Evolutionary conservation across 2,329 filamentous ascomycete species (phyloP).

Genomic region (Tolypocladium endophyticum): DNA sequence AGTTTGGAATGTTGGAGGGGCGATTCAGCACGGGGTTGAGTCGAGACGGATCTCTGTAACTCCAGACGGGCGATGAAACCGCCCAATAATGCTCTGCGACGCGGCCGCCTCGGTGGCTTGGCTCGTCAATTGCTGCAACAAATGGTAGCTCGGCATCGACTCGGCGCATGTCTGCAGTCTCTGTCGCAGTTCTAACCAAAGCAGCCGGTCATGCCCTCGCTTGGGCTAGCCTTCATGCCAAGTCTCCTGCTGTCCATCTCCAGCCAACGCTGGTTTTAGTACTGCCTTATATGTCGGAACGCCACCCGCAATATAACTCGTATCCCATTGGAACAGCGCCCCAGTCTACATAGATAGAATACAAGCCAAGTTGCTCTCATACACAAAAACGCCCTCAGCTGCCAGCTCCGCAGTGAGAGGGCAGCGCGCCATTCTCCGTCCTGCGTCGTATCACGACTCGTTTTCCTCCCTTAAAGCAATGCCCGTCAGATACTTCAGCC

Average conservation of each 20-base stretch:
- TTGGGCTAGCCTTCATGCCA: not conserved
- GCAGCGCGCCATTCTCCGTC: constrained; percentile 3
- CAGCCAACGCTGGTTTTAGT: not conserved
- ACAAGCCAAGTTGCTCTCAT: not conserved
- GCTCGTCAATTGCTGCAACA: not conserved
- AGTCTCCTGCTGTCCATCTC: not conserved
- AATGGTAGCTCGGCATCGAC: not conserved
- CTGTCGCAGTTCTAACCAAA: not conserved
- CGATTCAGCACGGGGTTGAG: not conserved
- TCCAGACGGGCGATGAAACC: not conserved
- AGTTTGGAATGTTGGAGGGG: not conserved
- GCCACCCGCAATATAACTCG: not conserved
- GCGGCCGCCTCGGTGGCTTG: not conserved
- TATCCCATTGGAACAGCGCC: not conserved
- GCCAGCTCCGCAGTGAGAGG: not conserved
- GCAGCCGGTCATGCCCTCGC: not conserved
- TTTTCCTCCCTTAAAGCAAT: not conserved
- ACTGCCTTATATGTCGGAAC: not conserved
- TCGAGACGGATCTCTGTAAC: not conserved
- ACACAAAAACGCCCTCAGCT: constrained; percentile 1
- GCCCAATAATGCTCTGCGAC: not conserved
- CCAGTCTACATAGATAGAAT: constrained; percentile 2
- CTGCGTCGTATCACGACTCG: not conserved
- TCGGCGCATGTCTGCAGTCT: not conserved
- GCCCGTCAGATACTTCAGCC: not conserved